Evolutionary conservation across 2,329 filamentous ascomycete genomes (phyloP), one percentile per base, ranked within the genome.

Genomic region (Metarhizium humberi): DNA sequence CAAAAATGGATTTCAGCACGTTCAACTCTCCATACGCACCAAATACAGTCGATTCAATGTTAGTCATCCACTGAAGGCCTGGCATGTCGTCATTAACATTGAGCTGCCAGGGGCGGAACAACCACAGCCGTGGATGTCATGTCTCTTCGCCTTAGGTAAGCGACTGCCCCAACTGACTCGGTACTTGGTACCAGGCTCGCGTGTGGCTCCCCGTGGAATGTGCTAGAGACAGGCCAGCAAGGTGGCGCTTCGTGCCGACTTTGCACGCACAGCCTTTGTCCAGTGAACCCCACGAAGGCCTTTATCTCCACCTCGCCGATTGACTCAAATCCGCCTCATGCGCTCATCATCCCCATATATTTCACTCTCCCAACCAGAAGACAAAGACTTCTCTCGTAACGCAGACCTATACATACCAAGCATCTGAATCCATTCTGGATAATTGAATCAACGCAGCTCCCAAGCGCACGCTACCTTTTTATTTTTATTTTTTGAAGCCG

Each of bases 261-360:
- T 57, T 60, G 58, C 60, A 25, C 20, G 20, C 25, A 25, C 25
- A 25, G 25, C 54, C 57, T 25, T 38, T 40, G 46, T 36, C 54
- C 13, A 43, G 40, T 43, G 13, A 51, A 54, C 57, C 58, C 58
- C 63, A 60, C 61, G 57, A 60, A 58, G 58, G 55, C 58, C 43
- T 58, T 58, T 60, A 60, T 60, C 58, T 61, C 58, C 55, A 53
- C 60, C 60, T 61, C 62, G 69, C 70, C 70, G 68, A 65, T 70
- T 72, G 70, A 72, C 63, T 72, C 69, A 71, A 63, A 62, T 59
- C 54, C 52, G 40, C 54, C 55, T 58, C 59, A 63, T 68, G 66
- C 65, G 63, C 65, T 66, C 63, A 61, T 58, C 55, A 60, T 63
- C 61, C 57, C 62, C 61, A 62, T 66, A 67, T 61, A 67, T 67